phyloP scores from a whole-genome alignment of 768 basidiomycete genomes.

The Termitomyces sp. region DNA sequence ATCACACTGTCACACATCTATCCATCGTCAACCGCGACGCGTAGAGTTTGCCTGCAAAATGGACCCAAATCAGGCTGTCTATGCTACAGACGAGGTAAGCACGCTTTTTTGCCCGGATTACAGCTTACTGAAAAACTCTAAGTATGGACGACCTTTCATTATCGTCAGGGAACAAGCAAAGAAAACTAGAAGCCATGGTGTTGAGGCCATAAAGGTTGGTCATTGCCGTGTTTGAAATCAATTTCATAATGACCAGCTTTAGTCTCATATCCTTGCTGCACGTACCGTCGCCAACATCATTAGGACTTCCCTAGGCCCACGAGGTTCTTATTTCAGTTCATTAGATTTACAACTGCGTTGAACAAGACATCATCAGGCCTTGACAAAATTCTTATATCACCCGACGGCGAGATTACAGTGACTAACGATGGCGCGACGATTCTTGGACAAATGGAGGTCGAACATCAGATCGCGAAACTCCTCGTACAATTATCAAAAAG shows the following conservation, averaged over 20 bases:
- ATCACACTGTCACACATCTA: slow-evolving; percentile 28
- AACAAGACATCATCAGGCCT: slow-evolving; percentile 49
- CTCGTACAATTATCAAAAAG: slow-evolving; percentile 95
- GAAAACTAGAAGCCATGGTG: slow-evolving; percentile 88
- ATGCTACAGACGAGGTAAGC: slow-evolving; percentile 79
- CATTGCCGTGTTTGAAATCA: slow-evolving; percentile 6
- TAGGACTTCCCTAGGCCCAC: slow-evolving; percentile 89
- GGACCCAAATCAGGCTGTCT: slow-evolving; percentile 58
- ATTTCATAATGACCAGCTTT: slow-evolving; percentile 2
- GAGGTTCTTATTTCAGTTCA: slow-evolving; percentile 53
- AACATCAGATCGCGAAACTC: slow-evolving; percentile 98
- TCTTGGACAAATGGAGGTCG: slow-evolving; percentile 97
- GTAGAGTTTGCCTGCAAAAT: slow-evolving; percentile 21
- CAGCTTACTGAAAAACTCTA: slow-evolving; percentile 12
- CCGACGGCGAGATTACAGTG: slow-evolving; percentile 98
- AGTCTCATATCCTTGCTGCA: slow-evolving; percentile 96
- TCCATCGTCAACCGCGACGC: slow-evolving; percentile 26
- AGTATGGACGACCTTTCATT: slow-evolving; percentile 97
- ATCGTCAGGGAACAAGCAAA: slow-evolving; percentile 90
- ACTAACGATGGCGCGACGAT: slow-evolving; percentile 99
- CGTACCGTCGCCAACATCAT: slow-evolving; percentile 92
- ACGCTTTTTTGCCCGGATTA: neutral
- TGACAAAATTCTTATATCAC: slow-evolving; percentile 91
- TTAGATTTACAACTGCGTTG: slow-evolving; percentile 1
- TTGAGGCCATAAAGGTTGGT: slow-evolving; percentile 89